These are phyloP conservation scores for Nothophaeocryptopus gaeumannii DNA, from an alignment of 2,329 filamentous ascomycete genomes.

Conservation along the genomic window DNA sequence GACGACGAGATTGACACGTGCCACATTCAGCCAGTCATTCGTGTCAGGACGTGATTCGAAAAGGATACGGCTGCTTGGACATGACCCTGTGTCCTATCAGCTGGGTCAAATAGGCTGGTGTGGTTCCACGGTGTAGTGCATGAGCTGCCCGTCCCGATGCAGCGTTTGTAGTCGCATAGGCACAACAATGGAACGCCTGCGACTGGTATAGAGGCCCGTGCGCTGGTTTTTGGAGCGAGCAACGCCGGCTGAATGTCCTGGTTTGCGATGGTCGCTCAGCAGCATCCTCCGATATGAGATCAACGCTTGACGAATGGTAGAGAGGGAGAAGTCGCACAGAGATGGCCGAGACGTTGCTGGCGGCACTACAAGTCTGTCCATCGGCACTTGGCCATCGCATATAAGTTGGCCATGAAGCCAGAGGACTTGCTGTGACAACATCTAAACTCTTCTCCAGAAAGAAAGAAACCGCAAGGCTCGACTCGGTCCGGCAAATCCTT, in stretches of 20 bases:
- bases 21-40: background rate
- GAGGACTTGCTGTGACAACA: background rate
- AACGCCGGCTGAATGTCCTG: conserved; percentile 6
- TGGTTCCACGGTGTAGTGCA: background rate
- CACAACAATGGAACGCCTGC: background rate
- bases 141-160: background rate
- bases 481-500: no score
- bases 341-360: conserved; percentile 1
- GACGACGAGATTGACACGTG: background rate
- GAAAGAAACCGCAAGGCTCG: background rate
- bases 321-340: conserved; percentile 6
- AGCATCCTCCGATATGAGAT: conserved; percentile 10
- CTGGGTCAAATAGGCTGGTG: background rate
- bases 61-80: background rate
- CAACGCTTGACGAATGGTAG: conserved; percentile 1
- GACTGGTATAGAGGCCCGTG: background rate
- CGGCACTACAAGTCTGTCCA: background rate
- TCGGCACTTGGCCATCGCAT: background rate
- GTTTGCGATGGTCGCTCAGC: conserved; percentile 17
- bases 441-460: background rate
- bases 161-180: background rate
- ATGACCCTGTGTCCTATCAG: conserved; percentile 4
- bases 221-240: conserved; percentile 10
- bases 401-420: background rate
- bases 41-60: background rate